Evolutionary conservation across 1,139 yeast species (phyloP), one percentile per base, ranked within the genome.

Genomic region (Yamadazyma oceani): DNA sequence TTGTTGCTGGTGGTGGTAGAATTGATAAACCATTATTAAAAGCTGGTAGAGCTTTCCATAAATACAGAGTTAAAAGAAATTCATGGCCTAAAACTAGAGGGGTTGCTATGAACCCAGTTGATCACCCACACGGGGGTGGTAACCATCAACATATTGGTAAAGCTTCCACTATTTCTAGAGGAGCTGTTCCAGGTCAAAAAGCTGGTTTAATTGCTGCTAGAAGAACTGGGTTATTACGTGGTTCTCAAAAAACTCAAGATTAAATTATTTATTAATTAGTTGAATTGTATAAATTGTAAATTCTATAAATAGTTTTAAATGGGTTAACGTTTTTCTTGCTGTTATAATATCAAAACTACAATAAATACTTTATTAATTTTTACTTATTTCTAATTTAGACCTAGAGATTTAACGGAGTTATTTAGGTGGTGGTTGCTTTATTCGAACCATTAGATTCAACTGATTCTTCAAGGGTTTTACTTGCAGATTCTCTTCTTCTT

Each of bases 101-200:
- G 89, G 97, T 89, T 70, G 96, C 96, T 73, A 88, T 88, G 96
- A 92, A 82, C 81, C 97, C 97, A 76, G 97, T 90, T 71, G 97
- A 90, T 75, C 97, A 90, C 82, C 97, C 97, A 73, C 97, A 90
- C 76, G 98, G 98, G 86, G 98, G 98, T 90, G 98, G 98, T 92
- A 92, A 92, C 97, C 98, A 92, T 80, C 98, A 92, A 83, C 98
- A 92, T 76, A 92, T 92, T 83, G 97, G 98, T 90, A 92, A 92
- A 85, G 98, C 98, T 70, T 92, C 98, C 66, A 92, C 98, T 69
- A 92, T 92, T 67, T 85, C 96, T 62, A 89, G 98, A 86, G 96
- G 96, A 75, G 97, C 98, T 64, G 98, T 92, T 73, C 80, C 98
- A 66, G 98, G 98, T 89, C 98, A 92, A 82, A 92, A 92, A 95